Base-by-base conservation (phyloP, 495 filamentous ascomycete species). In the Talaromyces adpressus region DNA sequence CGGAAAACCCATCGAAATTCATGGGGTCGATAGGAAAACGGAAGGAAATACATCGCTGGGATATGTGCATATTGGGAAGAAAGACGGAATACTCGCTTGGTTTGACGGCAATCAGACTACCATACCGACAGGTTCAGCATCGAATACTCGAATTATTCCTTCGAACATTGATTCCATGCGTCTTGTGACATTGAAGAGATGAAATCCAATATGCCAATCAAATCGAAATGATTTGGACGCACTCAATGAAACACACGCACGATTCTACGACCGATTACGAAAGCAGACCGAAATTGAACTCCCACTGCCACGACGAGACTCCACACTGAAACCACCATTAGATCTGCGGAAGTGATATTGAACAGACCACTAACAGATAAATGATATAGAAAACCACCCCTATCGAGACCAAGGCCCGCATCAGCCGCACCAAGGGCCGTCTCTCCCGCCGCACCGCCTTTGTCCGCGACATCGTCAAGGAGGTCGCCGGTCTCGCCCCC, bases 381-480 rank as follows among this genome's bases (percentile, higher is more conserved):
- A 49, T 20, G n/a, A 49, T 9, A 49, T 74, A 93, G 92, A 96
- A 96, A 88, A 93, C 93, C 79, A 96, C 91, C 69, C 81, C 90
- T 67, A 85, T 91, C 73, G 75, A 81, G 73, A 87, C 88, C 75
- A 96, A 96, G 85, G 87, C 86, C 74, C 86, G 89, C 70, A 87
- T 96, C 74, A 94, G 90, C 72, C 85, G 90, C 66, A 89, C 86
- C 77, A 96, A 96, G 84, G 94, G 94, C 68, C 87, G 91, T 75
- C 82, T 93, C 74, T 93, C 90, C 80, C 93, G 92, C 85, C 84
- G 91, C 67, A 98, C 94, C 67, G 85, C 88, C 65, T 97, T 98
- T 81, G 93, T 97, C 66, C 84, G 91, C 69, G 90, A 94, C 73
- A 90, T 98, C 75, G 91, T 96, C 73, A 93, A 92, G 84, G 94